Percentiles rank a stretch among this genome's conserved stretches.
These are phyloP conservation scores for Seiridium cupressi DNA, from an alignment of 2,329 filamentous ascomycete genomes.

Conservation along the genomic window DNA sequence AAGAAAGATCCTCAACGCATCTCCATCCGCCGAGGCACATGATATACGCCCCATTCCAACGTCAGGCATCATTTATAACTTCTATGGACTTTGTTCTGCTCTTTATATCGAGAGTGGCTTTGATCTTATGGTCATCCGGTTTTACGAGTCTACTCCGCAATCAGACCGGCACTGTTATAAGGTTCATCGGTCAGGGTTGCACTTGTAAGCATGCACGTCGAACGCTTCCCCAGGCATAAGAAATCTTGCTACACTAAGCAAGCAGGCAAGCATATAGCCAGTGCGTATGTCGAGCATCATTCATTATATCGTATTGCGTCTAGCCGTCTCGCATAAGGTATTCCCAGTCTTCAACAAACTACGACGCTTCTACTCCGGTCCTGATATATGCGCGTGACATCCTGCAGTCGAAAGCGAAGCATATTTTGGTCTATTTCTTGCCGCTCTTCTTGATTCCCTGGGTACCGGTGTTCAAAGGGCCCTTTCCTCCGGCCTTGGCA, in stretches of 20 bases:
- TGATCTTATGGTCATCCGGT: no score
- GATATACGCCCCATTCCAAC: no score
- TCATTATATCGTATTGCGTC: constrained; percentile 4
- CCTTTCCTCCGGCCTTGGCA: constrained; percentile 82
- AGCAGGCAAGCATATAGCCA: no score
- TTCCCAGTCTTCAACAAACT: background rate
- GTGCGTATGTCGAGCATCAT: background rate
- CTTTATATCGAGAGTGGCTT: no score
- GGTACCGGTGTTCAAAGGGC: constrained; percentile 77
- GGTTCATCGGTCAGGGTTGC: no score
- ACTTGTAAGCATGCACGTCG: no score
- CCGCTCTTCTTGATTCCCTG: constrained; percentile 98
- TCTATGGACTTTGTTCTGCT: no score
- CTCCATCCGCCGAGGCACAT: constrained; percentile 1
- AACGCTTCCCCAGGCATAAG: no score
- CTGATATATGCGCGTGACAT: background rate
- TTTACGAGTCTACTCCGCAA: no score
- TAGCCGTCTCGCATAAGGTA: constrained; percentile 2
- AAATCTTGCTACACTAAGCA: no score
- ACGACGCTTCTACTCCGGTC: background rate
- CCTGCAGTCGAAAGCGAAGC: background rate
- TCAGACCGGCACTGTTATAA: no score
- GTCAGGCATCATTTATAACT: no score
- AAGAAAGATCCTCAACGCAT: constrained; percentile 2
- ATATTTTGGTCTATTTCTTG: constrained; percentile 73